Conservation (phyloP, 345 rosid genomes). For the Barbarea vulgaris region DNA sequence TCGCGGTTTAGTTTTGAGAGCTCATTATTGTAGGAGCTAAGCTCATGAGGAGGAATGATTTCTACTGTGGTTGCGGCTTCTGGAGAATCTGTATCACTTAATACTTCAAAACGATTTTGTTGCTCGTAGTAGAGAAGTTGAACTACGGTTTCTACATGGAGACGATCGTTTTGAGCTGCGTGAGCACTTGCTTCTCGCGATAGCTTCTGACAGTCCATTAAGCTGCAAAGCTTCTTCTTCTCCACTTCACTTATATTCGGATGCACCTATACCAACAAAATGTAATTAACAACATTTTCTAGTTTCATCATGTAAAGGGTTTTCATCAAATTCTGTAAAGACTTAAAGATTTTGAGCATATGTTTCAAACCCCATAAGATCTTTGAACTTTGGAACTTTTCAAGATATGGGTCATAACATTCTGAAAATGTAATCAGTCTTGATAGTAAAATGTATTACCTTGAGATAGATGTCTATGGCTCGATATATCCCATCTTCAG, state of each 20-base stretch:
- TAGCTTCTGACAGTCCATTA: slow-evolving; percentile 88
- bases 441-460: slow-evolving; percentile 44
- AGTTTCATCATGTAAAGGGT: background rate
- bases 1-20: slow-evolving; percentile 58
- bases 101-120: slow-evolving; percentile 64
- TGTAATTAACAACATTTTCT: background rate
- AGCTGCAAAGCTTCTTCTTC: slow-evolving; percentile 86
- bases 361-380: background rate
- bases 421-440: background rate
- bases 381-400: slow-evolving; percentile 4
- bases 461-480: slow-evolving; percentile 90
- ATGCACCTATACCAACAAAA: slow-evolving; percentile 61
- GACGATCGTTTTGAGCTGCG: slow-evolving; percentile 84
- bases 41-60: slow-evolving; percentile 37
- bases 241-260: slow-evolving; percentile 75
- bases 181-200: slow-evolving; percentile 80
- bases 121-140: slow-evolving; percentile 81
- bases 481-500: slow-evolving; percentile 85
- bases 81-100: slow-evolving; percentile 38
- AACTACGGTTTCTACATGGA: slow-evolving; percentile 72
- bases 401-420: background rate
- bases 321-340: too few relatives aligned
- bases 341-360: background rate
- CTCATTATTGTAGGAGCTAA: slow-evolving; percentile 43
- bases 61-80: slow-evolving; percentile 9